Evolutionary conservation across 768 basidiomycete species (phyloP), one percentile per base, ranked within the genome.

Genomic region (Arthromyces matolae): DNA sequence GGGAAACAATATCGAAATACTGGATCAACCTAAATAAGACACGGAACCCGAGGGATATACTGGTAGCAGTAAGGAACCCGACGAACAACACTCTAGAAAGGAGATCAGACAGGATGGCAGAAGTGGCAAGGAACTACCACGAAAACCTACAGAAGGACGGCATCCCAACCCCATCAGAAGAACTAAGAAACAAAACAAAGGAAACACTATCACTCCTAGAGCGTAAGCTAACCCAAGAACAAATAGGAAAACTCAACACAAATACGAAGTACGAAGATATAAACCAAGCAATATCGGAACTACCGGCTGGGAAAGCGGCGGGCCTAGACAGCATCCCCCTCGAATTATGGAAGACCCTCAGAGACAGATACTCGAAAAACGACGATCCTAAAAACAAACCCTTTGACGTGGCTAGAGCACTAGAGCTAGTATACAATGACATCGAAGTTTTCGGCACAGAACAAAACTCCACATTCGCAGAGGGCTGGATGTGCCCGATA

Each of bases 91-190:
- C 16, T 42, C 46, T 1, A 20, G 43, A 3, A 37, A 12, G 35
- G 3, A 23, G 45, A 0, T 63, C 67, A 1, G 14, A 52, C 0
- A 45, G 61, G 19, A 73, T 72, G 71, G 64, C 67, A 0, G 42
- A 67, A 0, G 41, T 70, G 1, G 63, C 66, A 0, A 48, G 41
- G 22, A 32, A 60, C 14, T 60, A 66, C 42, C 68, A 70, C 43
- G 44, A 64, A 1, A 18, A 55, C 1, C 57, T 73, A 0, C 70
- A 72, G 43, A 19, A 32, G n/a, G 49, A 47, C 16, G 55, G 44
- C n/a, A 3, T 4, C 16, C 16, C 16, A 8, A 12, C n/a, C n/a
- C n/a, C n/a, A n/a, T n/a, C 16, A 22, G 12, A 37, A 5, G 35
- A 37, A 5, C 3, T 5, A 6, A 16, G 22, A 37, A 8, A 37